phyloP scores from a whole-genome alignment of 257 asterid genomes.

The Anisodus tanguticus region DNA sequence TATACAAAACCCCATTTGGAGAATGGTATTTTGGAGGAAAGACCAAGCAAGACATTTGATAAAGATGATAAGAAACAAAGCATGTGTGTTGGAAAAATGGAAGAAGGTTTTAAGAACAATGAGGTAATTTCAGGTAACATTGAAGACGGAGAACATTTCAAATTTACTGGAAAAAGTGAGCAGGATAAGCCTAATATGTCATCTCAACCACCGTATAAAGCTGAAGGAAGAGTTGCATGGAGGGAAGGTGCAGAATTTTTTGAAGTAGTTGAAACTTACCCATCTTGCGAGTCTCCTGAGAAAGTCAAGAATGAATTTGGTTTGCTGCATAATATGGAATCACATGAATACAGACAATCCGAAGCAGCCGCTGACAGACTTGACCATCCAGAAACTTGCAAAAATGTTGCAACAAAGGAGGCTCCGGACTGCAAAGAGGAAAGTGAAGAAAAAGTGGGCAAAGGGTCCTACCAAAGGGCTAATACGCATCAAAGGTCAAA shows the following conservation, averaged over 20 bases:
- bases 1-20: conserved; percentile 35
- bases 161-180: conserved; percentile 34
- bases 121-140: conserved; percentile 39
- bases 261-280: conserved; percentile 64
- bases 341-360: conserved; percentile 33
- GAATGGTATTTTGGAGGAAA: conserved; percentile 42
- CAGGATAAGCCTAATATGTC: conserved; percentile 29
- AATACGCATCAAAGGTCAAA: conserved; percentile 36
- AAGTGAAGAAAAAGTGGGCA: conserved; percentile 36
- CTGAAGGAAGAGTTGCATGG: conserved; percentile 58
- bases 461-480: conserved; percentile 34
- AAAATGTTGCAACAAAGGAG: conserved; percentile 40
- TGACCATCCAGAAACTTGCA: conserved; percentile 36
- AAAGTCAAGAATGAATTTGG: conserved; percentile 35
- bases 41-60: conserved; percentile 37
- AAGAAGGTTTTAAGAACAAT: conserved; percentile 32
- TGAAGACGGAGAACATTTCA: conserved; percentile 33
- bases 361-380: conserved; percentile 34
- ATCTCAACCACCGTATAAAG: conserved; percentile 31
- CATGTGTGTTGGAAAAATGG: conserved; percentile 40
- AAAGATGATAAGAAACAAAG: conserved; percentile 43
- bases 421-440: conserved; percentile 42
- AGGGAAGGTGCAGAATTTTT: conserved; percentile 60
- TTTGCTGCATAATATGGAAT: conserved; percentile 36
- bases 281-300: conserved; percentile 38